These are phyloP conservation scores for Fusarium nurragi DNA, from an alignment of 2,329 filamentous ascomycete species.

Conservation along the genomic window DNA sequence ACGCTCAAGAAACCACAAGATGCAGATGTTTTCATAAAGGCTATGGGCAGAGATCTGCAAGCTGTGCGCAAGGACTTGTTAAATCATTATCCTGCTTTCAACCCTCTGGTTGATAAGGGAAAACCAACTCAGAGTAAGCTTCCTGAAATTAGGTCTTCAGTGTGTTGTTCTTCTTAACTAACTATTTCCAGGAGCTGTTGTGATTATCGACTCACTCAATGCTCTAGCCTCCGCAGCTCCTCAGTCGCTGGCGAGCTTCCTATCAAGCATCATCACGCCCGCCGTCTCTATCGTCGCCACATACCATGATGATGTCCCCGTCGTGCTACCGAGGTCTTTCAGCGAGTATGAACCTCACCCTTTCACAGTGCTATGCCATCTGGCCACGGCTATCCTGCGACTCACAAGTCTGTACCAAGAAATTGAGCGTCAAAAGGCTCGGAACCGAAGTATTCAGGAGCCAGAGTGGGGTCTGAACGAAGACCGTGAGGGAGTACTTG, in stretches of 20 bases:
- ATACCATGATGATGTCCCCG: constrained; percentile 84
- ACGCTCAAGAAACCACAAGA: constrained; percentile 72
- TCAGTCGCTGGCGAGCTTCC: constrained; percentile 71
- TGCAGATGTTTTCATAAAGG: constrained; percentile 74
- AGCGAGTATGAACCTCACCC: constrained; percentile 73
- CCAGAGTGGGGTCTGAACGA: constrained; percentile 84
- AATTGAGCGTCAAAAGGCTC: constrained; percentile 77
- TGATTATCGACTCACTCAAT: constrained; percentile 85
- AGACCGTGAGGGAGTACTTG: constrained; percentile 79
- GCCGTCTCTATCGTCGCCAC: constrained; percentile 77
- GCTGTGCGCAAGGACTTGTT: constrained; percentile 69
- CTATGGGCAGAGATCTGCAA: constrained; percentile 66
- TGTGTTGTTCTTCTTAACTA: constrained; percentile 1
- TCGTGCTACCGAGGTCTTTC: constrained; percentile 55
- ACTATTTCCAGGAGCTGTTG: constrained; percentile 67
- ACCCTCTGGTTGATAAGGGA: constrained; percentile 50
- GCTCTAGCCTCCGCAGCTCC: constrained; percentile 65
- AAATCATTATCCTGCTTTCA: constrained; percentile 57
- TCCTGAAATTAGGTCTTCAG: neutral
- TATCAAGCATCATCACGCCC: constrained; percentile 74
- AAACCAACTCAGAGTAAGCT: constrained; percentile 56
- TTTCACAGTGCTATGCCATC: constrained; percentile 77
- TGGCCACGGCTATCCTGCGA: constrained; percentile 87
- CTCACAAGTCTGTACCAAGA: constrained; percentile 79
- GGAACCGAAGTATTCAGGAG: constrained; percentile 76